These are phyloP conservation scores for Graphilbum sp. DNA, from an alignment of 2,329 filamentous ascomycete genomes.

Conservation along the genomic window DNA sequence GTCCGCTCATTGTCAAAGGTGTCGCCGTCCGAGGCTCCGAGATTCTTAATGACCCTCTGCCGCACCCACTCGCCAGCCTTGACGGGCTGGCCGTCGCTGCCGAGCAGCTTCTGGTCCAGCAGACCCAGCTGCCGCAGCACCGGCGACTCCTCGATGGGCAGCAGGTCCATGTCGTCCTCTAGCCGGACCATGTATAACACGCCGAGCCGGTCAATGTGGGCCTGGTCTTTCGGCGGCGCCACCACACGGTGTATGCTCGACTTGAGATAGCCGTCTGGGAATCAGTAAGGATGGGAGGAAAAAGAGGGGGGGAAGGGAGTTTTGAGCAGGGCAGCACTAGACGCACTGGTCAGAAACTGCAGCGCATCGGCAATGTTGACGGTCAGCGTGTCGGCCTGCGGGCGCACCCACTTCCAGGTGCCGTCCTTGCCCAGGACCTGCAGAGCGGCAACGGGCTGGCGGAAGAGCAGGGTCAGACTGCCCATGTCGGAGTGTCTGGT, in stretches of 20 bases:
- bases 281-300: too few species aligned
- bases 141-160: too few species aligned
- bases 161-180: constrained; percentile 13
- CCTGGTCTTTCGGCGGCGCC: constrained; percentile 22
- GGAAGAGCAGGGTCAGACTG: constrained; percentile 34
- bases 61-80: too few species aligned
- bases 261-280: constrained; percentile 23
- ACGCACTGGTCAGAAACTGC: constrained; percentile 25
- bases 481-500: constrained; percentile 40
- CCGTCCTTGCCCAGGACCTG: constrained; percentile 25
- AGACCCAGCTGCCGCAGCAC: too few species aligned
- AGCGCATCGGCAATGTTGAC: constrained; percentile 29
- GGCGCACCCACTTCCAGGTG: constrained; percentile 27
- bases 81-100: too few species aligned
- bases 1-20: too few species aligned
- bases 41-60: too few species aligned
- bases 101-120: too few species aligned
- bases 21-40: too few species aligned
- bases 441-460: constrained; percentile 35
- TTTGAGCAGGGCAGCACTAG: too few species aligned
- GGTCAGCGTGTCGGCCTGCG: constrained; percentile 27
- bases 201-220: constrained; percentile 30
- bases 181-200: constrained; percentile 33
- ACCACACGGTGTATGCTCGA: constrained; percentile 18
- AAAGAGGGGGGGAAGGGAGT: too few species aligned